phyloP scores from a whole-genome alignment of 345 rosid species.

The Conringia planisiliqua region DNA sequence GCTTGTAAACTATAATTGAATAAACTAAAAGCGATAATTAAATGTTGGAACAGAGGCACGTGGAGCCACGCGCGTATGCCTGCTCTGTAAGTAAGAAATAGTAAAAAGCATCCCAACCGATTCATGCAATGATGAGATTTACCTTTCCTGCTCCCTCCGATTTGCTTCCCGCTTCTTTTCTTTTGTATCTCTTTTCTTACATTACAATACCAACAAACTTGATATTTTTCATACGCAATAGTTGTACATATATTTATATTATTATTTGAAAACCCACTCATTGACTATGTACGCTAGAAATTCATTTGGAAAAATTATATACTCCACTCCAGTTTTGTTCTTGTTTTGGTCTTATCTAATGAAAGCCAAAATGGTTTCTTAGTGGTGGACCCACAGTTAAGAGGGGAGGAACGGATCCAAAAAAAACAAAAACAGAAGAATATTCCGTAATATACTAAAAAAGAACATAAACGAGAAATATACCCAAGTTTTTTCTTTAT shows the following conservation, averaged over 20 bases:
- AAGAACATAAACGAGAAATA: not conserved
- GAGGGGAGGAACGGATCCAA: not conserved
- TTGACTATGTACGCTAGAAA: not conserved
- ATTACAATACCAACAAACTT: not conserved
- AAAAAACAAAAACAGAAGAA: not conserved
- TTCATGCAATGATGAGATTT: slow-evolving; percentile 32
- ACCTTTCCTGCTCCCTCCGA: not conserved
- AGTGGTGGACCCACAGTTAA: slow-evolving; percentile 6
- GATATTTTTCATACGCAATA: not conserved
- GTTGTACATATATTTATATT: not conserved
- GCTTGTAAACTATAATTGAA: not conserved
- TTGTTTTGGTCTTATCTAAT: slow-evolving; percentile 3
- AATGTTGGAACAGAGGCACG: slow-evolving; percentile 20
- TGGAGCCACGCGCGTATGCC: slow-evolving; percentile 22
- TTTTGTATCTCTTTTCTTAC: not conserved
- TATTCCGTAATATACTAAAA: slow-evolving; percentile 8
- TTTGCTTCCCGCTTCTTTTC: not conserved
- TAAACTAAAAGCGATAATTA: not conserved
- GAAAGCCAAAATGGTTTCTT: not conserved
- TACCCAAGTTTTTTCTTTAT: not conserved
- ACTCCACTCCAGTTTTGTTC: not conserved
- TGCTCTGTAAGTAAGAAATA: not conserved
- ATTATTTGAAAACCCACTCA: not conserved
- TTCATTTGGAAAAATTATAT: not conserved
- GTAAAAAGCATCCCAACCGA: slow-evolving; percentile 20